These are phyloP conservation scores for Lichtheimia ornata DNA, from an alignment of 371 early-diverging fungal species.

Conservation along the genomic window DNA sequence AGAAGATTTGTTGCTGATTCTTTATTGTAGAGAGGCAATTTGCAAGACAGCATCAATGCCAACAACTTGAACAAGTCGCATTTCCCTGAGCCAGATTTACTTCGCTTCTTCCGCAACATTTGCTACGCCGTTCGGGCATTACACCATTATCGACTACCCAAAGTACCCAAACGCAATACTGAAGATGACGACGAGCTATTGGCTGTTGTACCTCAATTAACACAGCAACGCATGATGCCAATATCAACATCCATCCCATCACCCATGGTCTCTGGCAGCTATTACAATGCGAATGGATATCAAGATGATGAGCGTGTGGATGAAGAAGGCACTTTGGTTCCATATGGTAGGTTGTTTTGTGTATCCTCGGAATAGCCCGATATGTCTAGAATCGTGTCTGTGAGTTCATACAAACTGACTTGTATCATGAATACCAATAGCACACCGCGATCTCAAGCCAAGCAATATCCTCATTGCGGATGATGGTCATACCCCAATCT, in stretches of 20 bases:
- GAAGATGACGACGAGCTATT: conserved; percentile 19
- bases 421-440: conserved; percentile 16
- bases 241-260: neutral
- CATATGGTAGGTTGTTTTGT: conserved; percentile 26
- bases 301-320: neutral
- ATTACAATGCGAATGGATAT: conserved; percentile 7
- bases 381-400: neutral
- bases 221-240: conserved; percentile 7
- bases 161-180: conserved; percentile 36
- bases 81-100: conserved; percentile 61
- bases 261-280: neutral
- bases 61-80: conserved; percentile 52
- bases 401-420: no score
- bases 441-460: conserved; percentile 78
- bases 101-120: conserved; percentile 60
- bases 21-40: conserved; percentile 44
- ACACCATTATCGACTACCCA: conserved; percentile 58
- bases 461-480: conserved; percentile 64
- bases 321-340: conserved; percentile 17
- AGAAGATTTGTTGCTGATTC: neutral
- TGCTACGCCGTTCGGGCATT: conserved; percentile 63
- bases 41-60: conserved; percentile 61
- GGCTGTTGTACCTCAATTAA: neutral
- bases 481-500: conserved; percentile 63
- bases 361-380: neutral